Evolutionary conservation across 768 basidiomycete species (phyloP).

Genomic region (Collybiopsis confluens): DNA sequence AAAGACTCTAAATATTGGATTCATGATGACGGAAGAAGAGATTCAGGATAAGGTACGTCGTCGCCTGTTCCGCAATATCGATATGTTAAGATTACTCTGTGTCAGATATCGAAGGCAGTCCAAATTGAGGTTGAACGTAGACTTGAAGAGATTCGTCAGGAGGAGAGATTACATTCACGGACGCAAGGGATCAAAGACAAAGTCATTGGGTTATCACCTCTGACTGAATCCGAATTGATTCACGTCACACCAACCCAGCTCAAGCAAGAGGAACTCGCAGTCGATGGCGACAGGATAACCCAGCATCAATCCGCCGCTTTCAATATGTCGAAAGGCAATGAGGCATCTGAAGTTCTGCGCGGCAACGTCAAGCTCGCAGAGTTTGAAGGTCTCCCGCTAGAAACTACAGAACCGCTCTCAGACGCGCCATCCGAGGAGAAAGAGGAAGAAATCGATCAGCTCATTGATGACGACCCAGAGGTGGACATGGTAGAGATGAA

Average conservation of each 20-base stretch:
- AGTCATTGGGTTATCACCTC: neutral
- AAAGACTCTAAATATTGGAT: neutral
- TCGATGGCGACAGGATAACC: too few relatives aligned
- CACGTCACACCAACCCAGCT: too few relatives aligned
- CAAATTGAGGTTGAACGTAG: neutral
- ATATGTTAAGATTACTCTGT: neutral
- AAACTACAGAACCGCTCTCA: too few relatives aligned
- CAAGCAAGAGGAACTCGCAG: too few relatives aligned
- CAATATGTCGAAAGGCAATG: too few relatives aligned
- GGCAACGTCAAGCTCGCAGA: too few relatives aligned
- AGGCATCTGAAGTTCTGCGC: too few relatives aligned
- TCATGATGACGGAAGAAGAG: conserved; percentile 1
- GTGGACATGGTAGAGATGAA: neutral
- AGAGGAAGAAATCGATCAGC: neutral
- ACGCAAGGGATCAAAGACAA: neutral
- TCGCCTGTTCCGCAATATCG: neutral
- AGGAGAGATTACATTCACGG: neutral
- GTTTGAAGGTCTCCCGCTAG: too few relatives aligned
- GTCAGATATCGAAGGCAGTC: neutral
- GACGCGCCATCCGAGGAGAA: too few relatives aligned
- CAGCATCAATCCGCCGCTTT: too few relatives aligned
- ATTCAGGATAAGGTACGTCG: neutral
- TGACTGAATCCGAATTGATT: too few relatives aligned
- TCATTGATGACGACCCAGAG: neutral
- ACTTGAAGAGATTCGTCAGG: neutral